These are phyloP conservation scores for Clausena lansium DNA, from an alignment of 345 rosid genomes.

Conservation along the genomic window DNA sequence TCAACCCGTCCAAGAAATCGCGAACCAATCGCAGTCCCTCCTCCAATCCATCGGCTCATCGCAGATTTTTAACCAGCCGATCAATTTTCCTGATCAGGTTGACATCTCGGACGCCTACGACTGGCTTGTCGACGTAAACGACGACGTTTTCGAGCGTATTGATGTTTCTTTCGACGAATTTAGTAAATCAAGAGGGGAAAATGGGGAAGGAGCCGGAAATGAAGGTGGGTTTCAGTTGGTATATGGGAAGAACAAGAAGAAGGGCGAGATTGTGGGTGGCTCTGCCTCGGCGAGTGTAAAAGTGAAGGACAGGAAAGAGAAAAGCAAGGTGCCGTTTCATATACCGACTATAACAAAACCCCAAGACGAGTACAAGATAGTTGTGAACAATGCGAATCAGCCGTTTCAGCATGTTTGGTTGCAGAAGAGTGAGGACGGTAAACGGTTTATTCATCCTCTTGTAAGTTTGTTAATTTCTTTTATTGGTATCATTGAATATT, in stretches of 20 bases:
- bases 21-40: conserved; percentile 43
- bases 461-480: conserved; percentile 36
- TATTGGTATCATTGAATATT: not conserved
- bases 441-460: conserved; percentile 70
- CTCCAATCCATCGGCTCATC: conserved; percentile 61
- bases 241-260: conserved; percentile 64
- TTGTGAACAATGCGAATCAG: conserved; percentile 62
- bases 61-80: conserved; percentile 26
- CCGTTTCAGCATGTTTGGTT: conserved; percentile 84
- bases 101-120: conserved; percentile 63
- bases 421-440: conserved; percentile 65
- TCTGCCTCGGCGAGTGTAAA: conserved; percentile 39
- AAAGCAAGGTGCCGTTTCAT: conserved; percentile 70
- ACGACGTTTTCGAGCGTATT: conserved; percentile 63
- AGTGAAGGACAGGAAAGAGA: conserved; percentile 46
- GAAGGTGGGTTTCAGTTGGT: conserved; percentile 74
- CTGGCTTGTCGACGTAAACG: conserved; percentile 70
- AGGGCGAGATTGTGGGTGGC: conserved; percentile 16
- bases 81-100: conserved; percentile 36
- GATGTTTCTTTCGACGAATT: conserved; percentile 63
- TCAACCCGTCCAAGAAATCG: conserved; percentile 46
- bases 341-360: conserved; percentile 64
- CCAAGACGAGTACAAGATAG: conserved; percentile 65
- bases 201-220: conserved; percentile 46
- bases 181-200: conserved; percentile 35